phyloP scores from a whole-genome alignment of 441 rosid genomes.

The Populus trichocarpa region DNA sequence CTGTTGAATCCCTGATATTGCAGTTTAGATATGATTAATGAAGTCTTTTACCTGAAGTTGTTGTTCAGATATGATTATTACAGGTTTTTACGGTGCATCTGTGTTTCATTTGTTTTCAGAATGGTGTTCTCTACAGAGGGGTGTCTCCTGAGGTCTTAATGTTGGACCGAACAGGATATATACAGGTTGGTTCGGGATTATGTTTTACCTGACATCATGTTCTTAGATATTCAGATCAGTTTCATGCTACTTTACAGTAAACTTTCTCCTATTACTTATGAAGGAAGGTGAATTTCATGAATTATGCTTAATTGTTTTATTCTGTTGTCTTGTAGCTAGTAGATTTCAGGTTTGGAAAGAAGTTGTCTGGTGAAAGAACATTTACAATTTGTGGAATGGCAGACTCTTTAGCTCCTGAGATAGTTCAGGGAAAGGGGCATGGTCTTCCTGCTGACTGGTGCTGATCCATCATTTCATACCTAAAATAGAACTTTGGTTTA shows the following conservation, averaged over 20 bases:
- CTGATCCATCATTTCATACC: constrained; percentile 8
- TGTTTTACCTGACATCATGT: constrained; percentile 6
- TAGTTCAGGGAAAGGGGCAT: constrained; percentile 89
- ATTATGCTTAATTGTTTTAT: constrained; percentile 5
- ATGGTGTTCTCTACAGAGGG: constrained; percentile 80
- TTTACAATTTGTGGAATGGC: constrained; percentile 90
- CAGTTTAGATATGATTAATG: neutral
- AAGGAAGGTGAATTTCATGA: neutral
- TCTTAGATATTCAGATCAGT: neutral
- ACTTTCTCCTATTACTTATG: neutral
- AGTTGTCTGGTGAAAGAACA: constrained; percentile 64
- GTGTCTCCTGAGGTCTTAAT: constrained; percentile 77
- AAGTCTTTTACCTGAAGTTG: neutral
- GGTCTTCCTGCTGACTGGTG: constrained; percentile 91
- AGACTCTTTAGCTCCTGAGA: constrained; percentile 89
- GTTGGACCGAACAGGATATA: constrained; percentile 78
- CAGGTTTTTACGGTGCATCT: neutral
- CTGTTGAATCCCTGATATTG: constrained; percentile 13
- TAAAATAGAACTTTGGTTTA: neutral
- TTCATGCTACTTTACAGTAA: neutral
- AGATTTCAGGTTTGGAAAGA: constrained; percentile 89
- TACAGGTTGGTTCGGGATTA: constrained; percentile 52
- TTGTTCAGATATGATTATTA: neutral
- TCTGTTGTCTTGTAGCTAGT: constrained; percentile 52
- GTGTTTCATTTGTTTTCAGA: constrained; percentile 47